Conservation (phyloP, 2,329 filamentous ascomycete species). For the Trichoderma polysporum region DNA sequence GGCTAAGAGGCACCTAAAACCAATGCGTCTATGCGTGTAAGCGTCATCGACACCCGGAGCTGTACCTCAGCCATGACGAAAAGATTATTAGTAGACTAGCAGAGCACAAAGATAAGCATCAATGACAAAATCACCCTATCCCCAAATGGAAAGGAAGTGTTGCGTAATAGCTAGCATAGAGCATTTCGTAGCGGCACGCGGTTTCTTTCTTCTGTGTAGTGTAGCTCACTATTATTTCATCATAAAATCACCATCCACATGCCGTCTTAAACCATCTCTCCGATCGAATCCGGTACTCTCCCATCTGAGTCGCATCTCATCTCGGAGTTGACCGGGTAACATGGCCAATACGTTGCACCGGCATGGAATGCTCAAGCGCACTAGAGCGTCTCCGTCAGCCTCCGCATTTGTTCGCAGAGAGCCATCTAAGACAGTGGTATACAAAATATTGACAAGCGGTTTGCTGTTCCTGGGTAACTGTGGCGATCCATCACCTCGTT, state of each 20-base stretch:
- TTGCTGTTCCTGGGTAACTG: not conserved
- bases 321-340: not conserved
- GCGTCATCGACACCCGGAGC: constrained; percentile 8
- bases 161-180: no score
- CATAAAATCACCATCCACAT: no score
- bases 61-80: not conserved
- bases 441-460: not conserved
- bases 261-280: no score
- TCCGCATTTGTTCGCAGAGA: constrained; percentile 1
- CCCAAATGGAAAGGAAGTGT: not conserved
- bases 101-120: not conserved
- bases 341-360: not conserved
- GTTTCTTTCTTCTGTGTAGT: no score
- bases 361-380: not conserved
- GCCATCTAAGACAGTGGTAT: constrained; percentile 29
- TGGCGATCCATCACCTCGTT: no score
- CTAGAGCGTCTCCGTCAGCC: not conserved
- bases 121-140: not conserved
- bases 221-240: no score
- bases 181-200: no score
- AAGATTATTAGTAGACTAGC: not conserved
- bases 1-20: not conserved
- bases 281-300: no score
- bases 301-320: not conserved
- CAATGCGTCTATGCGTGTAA: not conserved